Evolutionary conservation across 495 filamentous ascomycete genomes (phyloP).

Genomic region (Penicillium cinerascens): DNA sequence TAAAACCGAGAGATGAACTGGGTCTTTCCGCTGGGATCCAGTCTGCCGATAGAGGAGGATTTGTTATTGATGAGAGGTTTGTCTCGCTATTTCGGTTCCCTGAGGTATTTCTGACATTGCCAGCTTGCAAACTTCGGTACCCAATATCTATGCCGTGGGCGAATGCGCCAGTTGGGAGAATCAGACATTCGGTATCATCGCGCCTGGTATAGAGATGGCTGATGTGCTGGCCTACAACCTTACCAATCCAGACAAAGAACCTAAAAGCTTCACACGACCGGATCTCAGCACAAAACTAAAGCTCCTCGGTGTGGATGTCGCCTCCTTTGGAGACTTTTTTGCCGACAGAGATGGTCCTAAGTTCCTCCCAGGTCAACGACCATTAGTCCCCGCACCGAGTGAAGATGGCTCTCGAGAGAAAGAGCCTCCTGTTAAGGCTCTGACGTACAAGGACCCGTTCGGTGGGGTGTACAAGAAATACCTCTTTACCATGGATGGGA

Average conservation of each 20-base stretch:
- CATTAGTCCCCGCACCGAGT: slow-evolving; percentile 17
- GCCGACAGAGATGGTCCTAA: slow-evolving; percentile 86
- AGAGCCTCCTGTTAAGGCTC: slow-evolving; percentile 67
- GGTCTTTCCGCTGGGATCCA: slow-evolving; percentile 67
- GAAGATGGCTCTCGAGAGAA: slow-evolving; percentile 34
- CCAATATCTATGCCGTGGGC: slow-evolving; percentile 84
- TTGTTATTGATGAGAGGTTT: slow-evolving; percentile 65
- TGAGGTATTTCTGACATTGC: background rate
- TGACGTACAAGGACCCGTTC: slow-evolving; percentile 93
- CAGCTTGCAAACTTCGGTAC: slow-evolving; percentile 63
- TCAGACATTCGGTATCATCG: slow-evolving; percentile 91
- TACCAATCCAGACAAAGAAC: slow-evolving; percentile 73
- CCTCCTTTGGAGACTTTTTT: slow-evolving; percentile 95
- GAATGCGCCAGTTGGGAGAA: slow-evolving; percentile 95
- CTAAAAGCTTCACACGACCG: slow-evolving; percentile 72
- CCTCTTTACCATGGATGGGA: slow-evolving; percentile 87
- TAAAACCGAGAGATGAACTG: slow-evolving; percentile 79
- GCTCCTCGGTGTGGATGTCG: slow-evolving; percentile 88
- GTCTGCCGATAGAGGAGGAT: slow-evolving; percentile 71
- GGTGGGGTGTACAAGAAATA: slow-evolving; percentile 96
- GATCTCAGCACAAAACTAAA: slow-evolving; percentile 95
- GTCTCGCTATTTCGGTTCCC: background rate
- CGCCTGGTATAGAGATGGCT: slow-evolving; percentile 94
- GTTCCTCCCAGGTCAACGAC: slow-evolving; percentile 58
- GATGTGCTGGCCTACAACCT: slow-evolving; percentile 95